Conservation (phyloP, 2,329 filamentous ascomycete genomes). For the Fusarium falciforme region DNA sequence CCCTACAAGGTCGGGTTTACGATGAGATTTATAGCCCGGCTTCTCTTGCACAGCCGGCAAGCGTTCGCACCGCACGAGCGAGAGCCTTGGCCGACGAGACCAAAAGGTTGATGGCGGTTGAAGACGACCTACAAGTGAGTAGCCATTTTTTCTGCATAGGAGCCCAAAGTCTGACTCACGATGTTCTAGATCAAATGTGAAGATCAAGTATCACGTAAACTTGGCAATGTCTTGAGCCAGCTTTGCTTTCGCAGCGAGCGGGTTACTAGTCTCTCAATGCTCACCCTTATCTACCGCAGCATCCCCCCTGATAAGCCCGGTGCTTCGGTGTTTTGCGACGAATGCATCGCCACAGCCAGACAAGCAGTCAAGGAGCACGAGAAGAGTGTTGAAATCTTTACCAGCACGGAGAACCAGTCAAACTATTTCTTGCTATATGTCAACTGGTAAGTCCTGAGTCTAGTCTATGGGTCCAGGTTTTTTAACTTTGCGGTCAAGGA, state of each 20-base stretch:
- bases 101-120: neutral
- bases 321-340: constrained; percentile 31
- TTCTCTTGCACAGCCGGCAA: constrained; percentile 33
- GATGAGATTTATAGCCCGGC: constrained; percentile 44
- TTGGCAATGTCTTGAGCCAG: neutral
- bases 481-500: constrained; percentile 10
- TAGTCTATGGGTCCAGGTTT: neutral
- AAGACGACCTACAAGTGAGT: neutral
- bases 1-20: constrained; percentile 41
- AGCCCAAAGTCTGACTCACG: neutral
- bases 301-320: constrained; percentile 25
- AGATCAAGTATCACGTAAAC: neutral
- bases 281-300: constrained; percentile 43
- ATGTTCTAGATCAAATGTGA: neutral
- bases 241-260: constrained; percentile 15
- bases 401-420: neutral
- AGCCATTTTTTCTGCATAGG: too few species aligned
- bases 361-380: constrained; percentile 27
- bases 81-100: constrained; percentile 25
- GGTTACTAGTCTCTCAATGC: constrained; percentile 36
- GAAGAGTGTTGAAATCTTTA: constrained; percentile 7
- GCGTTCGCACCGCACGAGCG: constrained; percentile 29
- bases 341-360: constrained; percentile 39
- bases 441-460: neutral
- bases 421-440: constrained; percentile 12